These are phyloP conservation scores for Letharia lupina DNA, from an alignment of 495 filamentous ascomycete genomes.

Conservation along the genomic window DNA sequence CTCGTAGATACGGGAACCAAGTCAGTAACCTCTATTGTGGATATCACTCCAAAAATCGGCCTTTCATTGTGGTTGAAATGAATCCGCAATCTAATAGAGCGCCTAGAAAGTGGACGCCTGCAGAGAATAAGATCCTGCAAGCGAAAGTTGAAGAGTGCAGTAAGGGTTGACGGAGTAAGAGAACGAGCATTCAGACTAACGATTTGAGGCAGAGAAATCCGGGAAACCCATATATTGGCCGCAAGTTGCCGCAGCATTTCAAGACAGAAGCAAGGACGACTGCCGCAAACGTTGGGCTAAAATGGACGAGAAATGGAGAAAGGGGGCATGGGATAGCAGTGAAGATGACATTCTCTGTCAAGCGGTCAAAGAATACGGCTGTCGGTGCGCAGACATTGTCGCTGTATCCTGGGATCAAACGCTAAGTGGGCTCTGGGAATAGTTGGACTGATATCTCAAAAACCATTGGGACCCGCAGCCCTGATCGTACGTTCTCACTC, in stretches of 20 bases:
- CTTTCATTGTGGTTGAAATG: not conserved
- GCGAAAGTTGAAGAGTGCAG: slow-evolving; percentile 7
- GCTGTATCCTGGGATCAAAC: not conserved
- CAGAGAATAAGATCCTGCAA: slow-evolving; percentile 1
- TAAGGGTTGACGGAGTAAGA: not conserved
- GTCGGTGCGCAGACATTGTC: slow-evolving; percentile 2
- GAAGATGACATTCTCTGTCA: slow-evolving; percentile 26
- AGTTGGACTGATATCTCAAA: slow-evolving; percentile 13
- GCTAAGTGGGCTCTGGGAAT: slow-evolving; percentile 1
- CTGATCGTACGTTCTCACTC: slow-evolving; percentile 7
- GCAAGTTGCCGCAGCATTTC: slow-evolving; percentile 8
- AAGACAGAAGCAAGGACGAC: slow-evolving; percentile 12
- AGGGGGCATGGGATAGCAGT: slow-evolving; percentile 22
- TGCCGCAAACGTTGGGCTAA: slow-evolving; percentile 15
- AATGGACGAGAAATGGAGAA: slow-evolving; percentile 14
- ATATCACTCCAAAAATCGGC: not conserved
- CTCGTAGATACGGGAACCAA: not conserved
- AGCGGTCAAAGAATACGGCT: slow-evolving; percentile 24
- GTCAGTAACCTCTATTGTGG: not conserved
- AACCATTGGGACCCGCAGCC: slow-evolving; percentile 6
- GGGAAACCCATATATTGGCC: slow-evolving; percentile 3
- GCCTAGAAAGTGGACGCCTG: slow-evolving; percentile 11
- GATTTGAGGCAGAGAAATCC: not conserved
- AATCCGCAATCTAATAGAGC: not conserved
- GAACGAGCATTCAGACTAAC: not conserved